These are phyloP conservation scores for Cucurbita pepo DNA, from an alignment of 306 rosid genomes.

Conservation along the genomic window DNA sequence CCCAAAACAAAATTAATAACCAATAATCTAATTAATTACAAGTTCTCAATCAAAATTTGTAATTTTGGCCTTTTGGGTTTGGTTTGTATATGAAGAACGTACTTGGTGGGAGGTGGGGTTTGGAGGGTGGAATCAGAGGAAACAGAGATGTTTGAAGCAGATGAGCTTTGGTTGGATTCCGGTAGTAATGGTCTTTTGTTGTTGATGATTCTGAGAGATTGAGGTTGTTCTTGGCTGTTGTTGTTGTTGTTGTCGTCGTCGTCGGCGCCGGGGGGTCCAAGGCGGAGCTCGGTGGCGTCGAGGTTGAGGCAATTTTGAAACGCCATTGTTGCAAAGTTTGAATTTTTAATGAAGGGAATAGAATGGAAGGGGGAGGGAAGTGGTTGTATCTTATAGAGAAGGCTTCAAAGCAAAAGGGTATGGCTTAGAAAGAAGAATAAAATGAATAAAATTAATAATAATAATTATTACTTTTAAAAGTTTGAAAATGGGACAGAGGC, in stretches of 20 bases:
- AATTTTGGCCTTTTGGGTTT: too few species aligned
- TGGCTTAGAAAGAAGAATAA: too few species aligned
- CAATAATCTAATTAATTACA: neutral
- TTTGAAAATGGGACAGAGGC: constrained; percentile 61
- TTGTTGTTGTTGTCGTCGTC: neutral
- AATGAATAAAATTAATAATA: too few species aligned
- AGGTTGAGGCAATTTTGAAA: neutral
- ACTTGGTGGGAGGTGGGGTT: constrained; percentile 3
- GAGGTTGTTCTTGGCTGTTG: neutral
- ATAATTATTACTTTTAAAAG: neutral
- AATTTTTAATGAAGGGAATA: neutral
- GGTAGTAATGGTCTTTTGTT: neutral
- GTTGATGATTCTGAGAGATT: neutral
- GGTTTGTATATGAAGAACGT: neutral
- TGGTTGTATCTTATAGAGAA: neutral
- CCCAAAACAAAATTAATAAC: neutral
- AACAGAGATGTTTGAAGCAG: neutral
- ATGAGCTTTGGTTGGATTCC: neutral
- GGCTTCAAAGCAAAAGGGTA: neutral
- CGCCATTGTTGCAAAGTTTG: neutral
- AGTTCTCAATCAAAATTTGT: too few species aligned
- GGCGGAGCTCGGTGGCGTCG: constrained; percentile 2
- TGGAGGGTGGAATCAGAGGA: neutral
- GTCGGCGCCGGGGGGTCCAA: neutral
- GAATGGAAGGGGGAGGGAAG: neutral